These are phyloP conservation scores for Beauveria caledonica DNA, from an alignment of 2,329 filamentous ascomycete species.

Conservation along the genomic window DNA sequence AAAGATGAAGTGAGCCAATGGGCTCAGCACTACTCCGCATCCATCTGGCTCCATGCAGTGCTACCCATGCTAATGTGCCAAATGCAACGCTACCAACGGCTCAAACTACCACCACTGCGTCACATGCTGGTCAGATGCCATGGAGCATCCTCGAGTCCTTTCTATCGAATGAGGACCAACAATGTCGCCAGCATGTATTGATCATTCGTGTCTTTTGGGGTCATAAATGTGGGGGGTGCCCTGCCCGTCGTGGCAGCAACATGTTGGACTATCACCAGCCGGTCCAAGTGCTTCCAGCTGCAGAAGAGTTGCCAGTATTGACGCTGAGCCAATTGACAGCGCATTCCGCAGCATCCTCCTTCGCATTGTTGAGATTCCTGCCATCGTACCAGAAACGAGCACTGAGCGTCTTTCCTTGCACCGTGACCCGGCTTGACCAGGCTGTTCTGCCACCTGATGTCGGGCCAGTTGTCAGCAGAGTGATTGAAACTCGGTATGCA, in stretches of 20 bases:
- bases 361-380: conserved; percentile 76
- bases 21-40: neutral
- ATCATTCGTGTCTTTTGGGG: neutral
- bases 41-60: conserved; percentile 2
- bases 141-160: neutral
- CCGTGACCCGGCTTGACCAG: conserved; percentile 76
- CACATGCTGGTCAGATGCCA: neutral
- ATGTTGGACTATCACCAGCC: neutral
- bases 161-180: neutral
- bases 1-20: neutral
- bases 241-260: neutral
- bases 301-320: neutral
- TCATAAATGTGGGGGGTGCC: neutral
- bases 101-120: neutral
- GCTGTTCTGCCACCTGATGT: conserved; percentile 73
- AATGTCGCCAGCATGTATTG: neutral
- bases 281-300: neutral
- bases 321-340: conserved; percentile 52
- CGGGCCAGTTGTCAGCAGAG: conserved; percentile 12
- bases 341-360: conserved; percentile 84
- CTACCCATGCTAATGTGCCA: neutral
- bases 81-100: conserved; percentile 6
- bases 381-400: conserved; percentile 91
- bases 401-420: conserved; percentile 55
- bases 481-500: neutral